Base-by-base conservation (phyloP, 2,329 filamentous ascomycete genomes). In the Zymoseptoria tritici region DNA sequence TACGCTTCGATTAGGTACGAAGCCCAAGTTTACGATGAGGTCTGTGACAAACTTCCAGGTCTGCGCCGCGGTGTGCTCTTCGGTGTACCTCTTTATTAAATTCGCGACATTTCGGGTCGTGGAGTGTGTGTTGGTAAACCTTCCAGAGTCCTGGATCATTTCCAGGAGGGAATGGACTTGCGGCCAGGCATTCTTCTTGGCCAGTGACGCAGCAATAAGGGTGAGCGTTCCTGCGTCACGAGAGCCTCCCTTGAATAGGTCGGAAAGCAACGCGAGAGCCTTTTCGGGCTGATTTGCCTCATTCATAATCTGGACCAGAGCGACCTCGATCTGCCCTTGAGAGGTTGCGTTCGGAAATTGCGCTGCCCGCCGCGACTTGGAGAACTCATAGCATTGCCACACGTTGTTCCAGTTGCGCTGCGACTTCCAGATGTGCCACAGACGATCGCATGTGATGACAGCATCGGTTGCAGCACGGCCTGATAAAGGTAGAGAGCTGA, bases 21-120 rank as follows among this genome's bases (percentile, higher is more conserved):
- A 62, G 3, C 61, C 63, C 9, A 69, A 55, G 8, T 64, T 29
- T 1, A 63, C 60, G 6, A 70, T 64, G 4, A 68, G 56, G 9
- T 55, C 57, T 8, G 59, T 65, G 16, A 69, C 62, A 50, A 73
- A 70, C 2, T 59, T 54, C 65, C 66, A 71, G 13, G 65, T 65
- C 49, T 73, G 64, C 7, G 51, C 55, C 7, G 62, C 60, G 22
- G 42, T 60, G 49, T 72, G 68, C 9, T 60, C 16, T 19, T 52
- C 50, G 8, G 63, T 57, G 58, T 64, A 66, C 9, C 60, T 55
- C 13, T 62, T 54, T 13, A 70, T 56, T 3, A 64, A 57, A n/a
- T 60, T 55, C 31, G 70, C 67, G 54, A 69, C 57, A 19, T 59
- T 59, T 42, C 56, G 20, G 29, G 31, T 57, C 16, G 50, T 42